Conservation (phyloP, 345 rosid genomes). For the Euphorbia peplus region DNA sequence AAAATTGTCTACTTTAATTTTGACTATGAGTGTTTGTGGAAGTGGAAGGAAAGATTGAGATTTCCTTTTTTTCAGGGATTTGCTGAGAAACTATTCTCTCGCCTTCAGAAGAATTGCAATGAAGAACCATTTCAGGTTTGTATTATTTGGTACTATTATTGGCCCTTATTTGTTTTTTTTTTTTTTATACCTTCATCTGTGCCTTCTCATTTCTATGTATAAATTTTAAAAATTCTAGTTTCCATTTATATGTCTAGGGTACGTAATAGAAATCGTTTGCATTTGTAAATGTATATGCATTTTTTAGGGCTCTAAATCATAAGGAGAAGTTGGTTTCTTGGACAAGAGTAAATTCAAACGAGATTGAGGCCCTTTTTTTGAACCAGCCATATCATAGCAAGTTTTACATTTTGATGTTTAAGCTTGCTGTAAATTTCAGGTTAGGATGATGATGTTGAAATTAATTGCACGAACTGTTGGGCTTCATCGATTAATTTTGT, state of each 20-base stretch:
- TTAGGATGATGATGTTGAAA: conserved; percentile 90
- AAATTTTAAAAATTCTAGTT: background rate
- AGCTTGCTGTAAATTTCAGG: conserved; percentile 42
- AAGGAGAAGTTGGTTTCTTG: background rate
- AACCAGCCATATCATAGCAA: too few species aligned
- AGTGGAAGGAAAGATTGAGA: background rate
- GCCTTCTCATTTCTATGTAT: background rate
- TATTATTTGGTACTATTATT: conserved; percentile 14
- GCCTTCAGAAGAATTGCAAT: conserved; percentile 80
- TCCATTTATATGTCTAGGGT: background rate
- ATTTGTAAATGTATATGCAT: background rate
- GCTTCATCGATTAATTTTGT: conserved; percentile 72
- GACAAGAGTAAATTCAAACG: background rate
- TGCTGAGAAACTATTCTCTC: conserved; percentile 78
- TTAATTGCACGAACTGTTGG: conserved; percentile 87
- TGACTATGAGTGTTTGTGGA: background rate
- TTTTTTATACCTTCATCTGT: background rate
- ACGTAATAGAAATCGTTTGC: background rate
- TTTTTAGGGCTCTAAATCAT: background rate
- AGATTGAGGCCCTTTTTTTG: background rate
- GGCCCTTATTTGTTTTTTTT: conserved; percentile 1
- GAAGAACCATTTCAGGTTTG: conserved; percentile 88
- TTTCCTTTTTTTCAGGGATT: conserved; percentile 54
- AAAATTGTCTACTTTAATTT: background rate
- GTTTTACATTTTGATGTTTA: background rate